A percentile compares a stretch with the other conserved stretches of the same genome.
phyloP scores from a whole-genome alignment of 768 basidiomycete species.

The Galerina sulciceps region DNA sequence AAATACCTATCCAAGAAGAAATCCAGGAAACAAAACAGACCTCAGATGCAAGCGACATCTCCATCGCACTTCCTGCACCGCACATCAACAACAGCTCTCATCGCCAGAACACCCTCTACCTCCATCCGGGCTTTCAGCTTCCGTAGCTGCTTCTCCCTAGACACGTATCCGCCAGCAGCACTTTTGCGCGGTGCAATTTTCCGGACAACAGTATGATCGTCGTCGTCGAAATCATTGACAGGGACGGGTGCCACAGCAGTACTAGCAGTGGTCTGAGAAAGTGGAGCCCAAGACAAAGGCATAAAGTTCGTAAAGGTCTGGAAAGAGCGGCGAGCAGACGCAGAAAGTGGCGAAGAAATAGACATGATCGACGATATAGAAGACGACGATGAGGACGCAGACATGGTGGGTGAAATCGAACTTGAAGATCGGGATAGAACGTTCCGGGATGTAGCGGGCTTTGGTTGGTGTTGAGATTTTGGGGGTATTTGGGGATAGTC shows the following conservation, averaged over 20 bases:
- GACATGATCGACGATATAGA: slow-evolving; percentile 55
- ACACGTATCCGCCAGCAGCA: slow-evolving; percentile 48
- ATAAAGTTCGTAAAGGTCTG: slow-evolving; percentile 66
- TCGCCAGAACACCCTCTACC: slow-evolving; percentile 34
- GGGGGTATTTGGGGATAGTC: no score
- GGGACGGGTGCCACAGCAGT: background rate
- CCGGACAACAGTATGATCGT: slow-evolving; percentile 10
- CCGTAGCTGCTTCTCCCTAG: slow-evolving; percentile 69
- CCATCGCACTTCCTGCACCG: slow-evolving; percentile 44
- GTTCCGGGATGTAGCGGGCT: background rate
- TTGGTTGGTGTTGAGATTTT: no score
- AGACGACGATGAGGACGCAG: slow-evolving; percentile 20
- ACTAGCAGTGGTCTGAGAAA: background rate
- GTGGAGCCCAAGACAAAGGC: slow-evolving; percentile 33
- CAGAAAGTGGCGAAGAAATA: slow-evolving; percentile 54
- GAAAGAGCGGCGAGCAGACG: slow-evolving; percentile 55
- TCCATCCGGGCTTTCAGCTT: slow-evolving; percentile 62
- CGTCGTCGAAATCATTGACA: background rate
- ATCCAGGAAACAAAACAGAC: slow-evolving; percentile 23
- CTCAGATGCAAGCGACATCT: slow-evolving; percentile 45
- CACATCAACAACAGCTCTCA: slow-evolving; percentile 30
- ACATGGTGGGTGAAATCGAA: background rate
- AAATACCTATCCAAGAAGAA: background rate
- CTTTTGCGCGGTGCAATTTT: background rate
- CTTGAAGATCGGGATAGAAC: background rate